phyloP scores from a whole-genome alignment of 257 asterid species.

The Solanum rostratum region DNA sequence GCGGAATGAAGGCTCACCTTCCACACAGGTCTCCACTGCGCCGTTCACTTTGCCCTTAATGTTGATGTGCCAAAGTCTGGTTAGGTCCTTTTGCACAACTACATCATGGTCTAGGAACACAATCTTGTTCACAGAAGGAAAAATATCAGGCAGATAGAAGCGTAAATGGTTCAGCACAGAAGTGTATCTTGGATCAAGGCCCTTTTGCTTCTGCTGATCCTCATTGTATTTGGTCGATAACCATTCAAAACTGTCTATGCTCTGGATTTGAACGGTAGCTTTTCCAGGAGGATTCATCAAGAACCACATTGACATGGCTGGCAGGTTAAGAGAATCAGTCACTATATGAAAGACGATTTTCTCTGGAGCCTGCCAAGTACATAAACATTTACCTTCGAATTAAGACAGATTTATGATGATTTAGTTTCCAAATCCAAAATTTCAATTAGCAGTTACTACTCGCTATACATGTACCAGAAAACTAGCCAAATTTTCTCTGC shows the following conservation, averaged over 20 bases:
- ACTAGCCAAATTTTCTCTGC: not conserved
- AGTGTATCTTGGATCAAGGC: conserved; percentile 56
- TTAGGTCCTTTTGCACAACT: conserved; percentile 73
- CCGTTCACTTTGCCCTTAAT: conserved; percentile 81
- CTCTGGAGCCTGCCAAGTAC: conserved; percentile 55
- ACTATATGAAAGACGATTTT: conserved; percentile 72
- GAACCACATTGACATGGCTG: conserved; percentile 96
- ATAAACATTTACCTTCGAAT: conserved; percentile 5
- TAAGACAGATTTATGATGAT: not conserved
- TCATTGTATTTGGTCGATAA: conserved; percentile 38
- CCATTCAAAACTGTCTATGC: conserved; percentile 49
- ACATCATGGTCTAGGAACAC: conserved; percentile 94
- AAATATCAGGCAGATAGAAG: conserved; percentile 84
- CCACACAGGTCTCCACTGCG: conserved; percentile 72
- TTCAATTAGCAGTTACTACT: not conserved
- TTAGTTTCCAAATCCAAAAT: not conserved
- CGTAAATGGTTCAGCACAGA: conserved; percentile 82
- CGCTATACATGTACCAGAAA: not conserved
- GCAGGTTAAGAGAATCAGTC: conserved; percentile 69
- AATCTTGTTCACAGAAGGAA: conserved; percentile 58
- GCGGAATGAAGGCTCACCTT: conserved; percentile 59
- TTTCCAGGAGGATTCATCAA: conserved; percentile 61
- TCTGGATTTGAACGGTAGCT: conserved; percentile 66
- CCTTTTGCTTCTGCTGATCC: conserved; percentile 41
- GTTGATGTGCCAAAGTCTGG: conserved; percentile 59